phyloP scores from a whole-genome alignment of 1,284 basidiomycete genomes.

The Phellopilus nigrolimitatus region DNA sequence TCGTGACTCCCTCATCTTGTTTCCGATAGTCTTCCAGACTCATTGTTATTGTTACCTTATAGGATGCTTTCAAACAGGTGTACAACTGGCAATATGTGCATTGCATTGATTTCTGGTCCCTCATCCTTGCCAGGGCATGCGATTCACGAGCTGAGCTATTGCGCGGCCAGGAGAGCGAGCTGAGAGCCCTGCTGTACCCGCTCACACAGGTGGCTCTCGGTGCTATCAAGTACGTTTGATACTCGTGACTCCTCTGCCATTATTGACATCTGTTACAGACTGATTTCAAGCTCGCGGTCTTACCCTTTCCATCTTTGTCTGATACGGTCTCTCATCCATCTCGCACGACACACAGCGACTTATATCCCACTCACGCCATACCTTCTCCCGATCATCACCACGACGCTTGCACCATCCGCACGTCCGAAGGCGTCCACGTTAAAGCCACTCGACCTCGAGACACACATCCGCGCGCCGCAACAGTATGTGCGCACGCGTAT shows the following conservation, averaged over 20 bases:
- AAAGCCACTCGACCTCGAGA: slow-evolving; percentile 85
- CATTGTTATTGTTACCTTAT: slow-evolving; percentile 18
- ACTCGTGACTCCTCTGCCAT: slow-evolving; percentile 15
- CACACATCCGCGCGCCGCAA: slow-evolving; percentile 82
- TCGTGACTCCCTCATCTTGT: slow-evolving; percentile 27
- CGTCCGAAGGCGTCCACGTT: slow-evolving; percentile 86
- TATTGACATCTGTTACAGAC: slow-evolving; percentile 41
- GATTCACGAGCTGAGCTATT: slow-evolving; percentile 51
- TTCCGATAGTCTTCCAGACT: slow-evolving; percentile 13
- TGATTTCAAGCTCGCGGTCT: slow-evolving; percentile 78
- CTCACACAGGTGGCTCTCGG: slow-evolving; percentile 93
- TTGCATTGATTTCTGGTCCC: slow-evolving; percentile 94
- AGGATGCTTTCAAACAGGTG: slow-evolving; percentile 88
- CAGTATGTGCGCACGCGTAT: slow-evolving; percentile 88
- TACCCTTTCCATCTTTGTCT: slow-evolving; percentile 80
- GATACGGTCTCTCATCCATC: slow-evolving; percentile 64
- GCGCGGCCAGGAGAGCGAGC: slow-evolving; percentile 63
- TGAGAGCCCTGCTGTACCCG: slow-evolving; percentile 90
- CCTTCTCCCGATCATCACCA: slow-evolving; percentile 83
- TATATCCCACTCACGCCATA: slow-evolving; percentile 89
- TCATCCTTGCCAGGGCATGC: slow-evolving; percentile 82
- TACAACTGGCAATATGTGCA: slow-evolving; percentile 99
- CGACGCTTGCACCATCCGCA: slow-evolving; percentile 67
- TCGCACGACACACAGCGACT: slow-evolving; percentile 73
- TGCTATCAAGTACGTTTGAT: slow-evolving; percentile 70